Evolutionary conservation across 1,284 basidiomycete species (phyloP), one percentile per base, ranked within the genome.

Genomic region (Ustilago bromivora): DNA sequence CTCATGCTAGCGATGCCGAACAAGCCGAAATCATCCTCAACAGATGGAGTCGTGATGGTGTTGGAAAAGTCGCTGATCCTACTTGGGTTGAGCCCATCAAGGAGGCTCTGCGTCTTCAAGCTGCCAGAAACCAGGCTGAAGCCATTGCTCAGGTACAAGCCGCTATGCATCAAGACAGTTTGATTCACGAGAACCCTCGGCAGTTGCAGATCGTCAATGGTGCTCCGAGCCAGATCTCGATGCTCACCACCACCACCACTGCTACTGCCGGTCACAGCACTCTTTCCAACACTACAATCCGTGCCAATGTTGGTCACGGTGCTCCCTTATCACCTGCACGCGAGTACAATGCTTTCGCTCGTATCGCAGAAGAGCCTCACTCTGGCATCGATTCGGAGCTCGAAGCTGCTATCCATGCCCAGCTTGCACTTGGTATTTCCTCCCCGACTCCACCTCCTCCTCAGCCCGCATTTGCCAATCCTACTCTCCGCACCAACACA

Each of bases 1-100:
- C 96, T 28, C 95, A 98, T 87, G 94, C 96, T 19, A 95, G 94
- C 66, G 94, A 96, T 87, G 93, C 91, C 28, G 94, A 95, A 87
- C 94, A 98, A 86, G 92, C 94, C 35, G 93, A 94, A 84, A 94
- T 93, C 36, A 90, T 98, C 66, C 90, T 98, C 61, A 91, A 90
- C 78, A 89, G 94, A 71, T 97, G 96, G 95, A 92, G 93, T 40
- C 91, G 93, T 54, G 95, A 98, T 87, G 93, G 94, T 40, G 88
- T 95, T 82, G 94, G 94, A 71, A 98, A 97, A 88, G 90, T 82
- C 15, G 78, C 79, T 13, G 80, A 84, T 63, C 81, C 81, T 1
- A 43, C 60, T 55, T 97, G 95, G 95, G 94, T 94, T 47, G 90
- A 90, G 82, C 94, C 93, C 62, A 95, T 97, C 88, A 96, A 96